A percentile compares a stretch with the other conserved stretches of the same genome.
These are phyloP conservation scores for Sarcomyxa edulis DNA, from an alignment of 768 basidiomycete genomes.

Conservation along the genomic window DNA sequence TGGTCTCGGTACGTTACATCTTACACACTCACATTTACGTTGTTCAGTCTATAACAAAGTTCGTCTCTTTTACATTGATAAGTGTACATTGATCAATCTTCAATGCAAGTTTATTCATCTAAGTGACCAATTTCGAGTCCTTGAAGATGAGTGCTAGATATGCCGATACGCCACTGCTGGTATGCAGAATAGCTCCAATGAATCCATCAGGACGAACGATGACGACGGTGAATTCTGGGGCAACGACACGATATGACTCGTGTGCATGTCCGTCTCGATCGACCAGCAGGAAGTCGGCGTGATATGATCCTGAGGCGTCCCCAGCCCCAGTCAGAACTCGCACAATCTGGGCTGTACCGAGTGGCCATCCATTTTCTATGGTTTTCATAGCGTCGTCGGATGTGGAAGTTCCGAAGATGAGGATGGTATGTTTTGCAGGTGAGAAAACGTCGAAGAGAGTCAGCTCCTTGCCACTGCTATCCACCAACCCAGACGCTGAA, in stretches of 20 bases:
- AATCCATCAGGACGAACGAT: not conserved
- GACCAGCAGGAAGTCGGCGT: not conserved
- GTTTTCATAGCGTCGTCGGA: not conserved
- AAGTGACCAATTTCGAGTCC: too few relatives aligned
- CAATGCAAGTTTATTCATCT: too few relatives aligned
- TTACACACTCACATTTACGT: too few relatives aligned
- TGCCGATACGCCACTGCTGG: not conserved
- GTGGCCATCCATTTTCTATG: not conserved
- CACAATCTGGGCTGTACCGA: not conserved
- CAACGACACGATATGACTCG: not conserved
- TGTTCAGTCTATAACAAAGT: too few relatives aligned
- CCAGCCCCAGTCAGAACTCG: not conserved
- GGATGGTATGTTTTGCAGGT: not conserved
- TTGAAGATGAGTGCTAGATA: not conserved
- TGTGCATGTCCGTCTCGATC: not conserved
- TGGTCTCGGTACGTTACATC: too few relatives aligned
- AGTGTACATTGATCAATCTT: too few relatives aligned
- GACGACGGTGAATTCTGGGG: not conserved
- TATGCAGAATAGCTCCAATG: not conserved
- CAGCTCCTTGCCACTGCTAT: not conserved
- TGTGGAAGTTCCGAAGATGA: not conserved
- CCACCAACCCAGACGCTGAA: constrained; percentile 10
- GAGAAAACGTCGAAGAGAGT: constrained; percentile 7
- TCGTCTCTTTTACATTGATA: too few relatives aligned
- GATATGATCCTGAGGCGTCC: not conserved